phyloP scores from a whole-genome alignment of 2,329 filamentous ascomycete species.

The Fusarium odoratissimum region DNA sequence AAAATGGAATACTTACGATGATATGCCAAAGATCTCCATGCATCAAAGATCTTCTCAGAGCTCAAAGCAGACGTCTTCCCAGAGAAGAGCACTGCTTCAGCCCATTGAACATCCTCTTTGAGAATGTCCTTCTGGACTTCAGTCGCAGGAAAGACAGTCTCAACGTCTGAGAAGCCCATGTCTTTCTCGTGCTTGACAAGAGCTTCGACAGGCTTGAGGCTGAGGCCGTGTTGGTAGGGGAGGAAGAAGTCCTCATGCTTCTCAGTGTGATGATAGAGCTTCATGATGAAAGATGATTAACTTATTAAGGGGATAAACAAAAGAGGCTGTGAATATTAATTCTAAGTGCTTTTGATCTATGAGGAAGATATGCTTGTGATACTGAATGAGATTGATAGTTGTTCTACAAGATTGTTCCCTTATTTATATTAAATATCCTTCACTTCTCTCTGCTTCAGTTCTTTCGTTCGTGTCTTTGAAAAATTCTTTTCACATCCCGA shows the following conservation, averaged over 20 bases:
- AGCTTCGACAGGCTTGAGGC: background rate
- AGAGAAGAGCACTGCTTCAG: conserved; percentile 8
- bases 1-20: background rate
- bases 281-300: background rate
- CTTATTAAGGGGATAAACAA: background rate
- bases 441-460: rapidly evolving
- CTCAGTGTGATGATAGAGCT: conserved; percentile 8
- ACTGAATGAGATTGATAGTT: background rate
- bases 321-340: no score
- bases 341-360: background rate
- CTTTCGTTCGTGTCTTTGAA: background rate
- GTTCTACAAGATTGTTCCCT: background rate
- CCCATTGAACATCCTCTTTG: conserved; percentile 14
- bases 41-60: background rate
- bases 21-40: conserved; percentile 9
- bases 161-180: background rate
- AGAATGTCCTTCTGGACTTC: conserved; percentile 15
- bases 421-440: background rate
- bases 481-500: background rate
- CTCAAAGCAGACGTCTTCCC: background rate
- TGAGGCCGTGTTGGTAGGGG: background rate
- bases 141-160: conserved; percentile 1
- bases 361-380: background rate
- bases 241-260: conserved; percentile 20
- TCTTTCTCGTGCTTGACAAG: background rate